A percentile compares a stretch with the other conserved stretches of the same genome.
phyloP scores from a whole-genome alignment of 345 rosid genomes.

The Mallotus nudiflorus region DNA sequence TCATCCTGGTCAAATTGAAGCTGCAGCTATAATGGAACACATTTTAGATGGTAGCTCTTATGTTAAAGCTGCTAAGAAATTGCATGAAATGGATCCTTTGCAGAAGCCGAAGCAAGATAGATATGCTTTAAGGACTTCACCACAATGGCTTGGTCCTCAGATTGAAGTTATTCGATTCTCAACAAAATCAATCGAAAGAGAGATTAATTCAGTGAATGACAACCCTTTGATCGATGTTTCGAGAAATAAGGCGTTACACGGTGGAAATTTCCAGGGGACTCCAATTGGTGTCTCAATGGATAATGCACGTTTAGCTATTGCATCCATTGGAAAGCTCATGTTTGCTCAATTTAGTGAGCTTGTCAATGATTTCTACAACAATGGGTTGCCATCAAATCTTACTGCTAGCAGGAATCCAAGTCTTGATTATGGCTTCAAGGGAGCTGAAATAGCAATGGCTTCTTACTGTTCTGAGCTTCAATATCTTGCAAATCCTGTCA shows the following conservation, averaged over 20 bases:
- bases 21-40: constrained; percentile 34
- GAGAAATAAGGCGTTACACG: constrained; percentile 27
- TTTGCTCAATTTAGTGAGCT: constrained; percentile 32
- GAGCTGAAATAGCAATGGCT: constrained; percentile 31
- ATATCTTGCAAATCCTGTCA: constrained; percentile 29
- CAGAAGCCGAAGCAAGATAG: constrained; percentile 33
- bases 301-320: constrained; percentile 23
- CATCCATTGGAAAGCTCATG: constrained; percentile 22
- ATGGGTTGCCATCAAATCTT: constrained; percentile 31
- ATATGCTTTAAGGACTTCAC: constrained; percentile 27
- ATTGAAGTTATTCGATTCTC: constrained; percentile 28
- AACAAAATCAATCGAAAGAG: constrained; percentile 31
- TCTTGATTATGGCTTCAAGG: constrained; percentile 29
- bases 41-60: constrained; percentile 25
- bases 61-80: constrained; percentile 22
- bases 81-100: constrained; percentile 28
- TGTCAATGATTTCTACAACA: constrained; percentile 27
- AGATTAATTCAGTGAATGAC: constrained; percentile 27
- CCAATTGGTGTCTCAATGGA: constrained; percentile 33
- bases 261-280: constrained; percentile 30
- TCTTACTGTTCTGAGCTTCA: constrained; percentile 33
- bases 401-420: constrained; percentile 27
- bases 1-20: constrained; percentile 33
- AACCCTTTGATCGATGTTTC: constrained; percentile 30
- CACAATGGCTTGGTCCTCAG: constrained; percentile 29